Base-by-base conservation (phyloP, 2,329 filamentous ascomycete genomes). In the Clonostachys rosea region DNA sequence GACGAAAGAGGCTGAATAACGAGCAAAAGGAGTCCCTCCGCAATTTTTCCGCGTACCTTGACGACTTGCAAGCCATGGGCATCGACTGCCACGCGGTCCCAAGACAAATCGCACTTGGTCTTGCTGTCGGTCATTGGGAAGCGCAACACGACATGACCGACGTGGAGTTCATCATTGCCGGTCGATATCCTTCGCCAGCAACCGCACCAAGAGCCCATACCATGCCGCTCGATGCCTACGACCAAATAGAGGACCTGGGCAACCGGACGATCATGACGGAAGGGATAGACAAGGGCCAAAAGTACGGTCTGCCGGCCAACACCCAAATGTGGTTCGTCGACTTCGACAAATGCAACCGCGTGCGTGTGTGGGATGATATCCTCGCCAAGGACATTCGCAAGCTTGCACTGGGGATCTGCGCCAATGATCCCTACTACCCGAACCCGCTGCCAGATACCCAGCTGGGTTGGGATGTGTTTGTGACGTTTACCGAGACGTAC, bases 261-360 rank as follows among this genome's bases (percentile, higher is more conserved):
- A 49, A 49, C 34, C 47, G 47, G 2, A 40, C 47, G 2, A 49
- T 49, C 40, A 33, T 44, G 9, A 16, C 34, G 7, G 30, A 16
- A 33, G 44, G 9, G 17, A 13, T 34, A 18, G 37, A 34, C 9
- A 36, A 35, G 6, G 14, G 17, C 10, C 14, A 43, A 20, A 24
- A 41, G 33, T 42, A 45, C 18, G 48, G 48, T n/a, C 18, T 49
- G 16, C 48, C 45, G 39, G 6, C 33, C 16, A 41, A 40, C 20
- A 49, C 48, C 9, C 48, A 49, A 18, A 47, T 47, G 45, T 49
- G 48, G 48, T 37, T 49, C 12, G 48, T 49, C 41, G 48, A 49
- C 33, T 49, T 49, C 20, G 48, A 49, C 37, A 49, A 49, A 30
- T 49, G 48, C 24, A 49, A 47, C 37, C 48, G 44, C 37, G 48